These are phyloP conservation scores for Aciculoconidium aculeatum DNA, from an alignment of 805 yeast genomes.

Conservation along the genomic window DNA sequence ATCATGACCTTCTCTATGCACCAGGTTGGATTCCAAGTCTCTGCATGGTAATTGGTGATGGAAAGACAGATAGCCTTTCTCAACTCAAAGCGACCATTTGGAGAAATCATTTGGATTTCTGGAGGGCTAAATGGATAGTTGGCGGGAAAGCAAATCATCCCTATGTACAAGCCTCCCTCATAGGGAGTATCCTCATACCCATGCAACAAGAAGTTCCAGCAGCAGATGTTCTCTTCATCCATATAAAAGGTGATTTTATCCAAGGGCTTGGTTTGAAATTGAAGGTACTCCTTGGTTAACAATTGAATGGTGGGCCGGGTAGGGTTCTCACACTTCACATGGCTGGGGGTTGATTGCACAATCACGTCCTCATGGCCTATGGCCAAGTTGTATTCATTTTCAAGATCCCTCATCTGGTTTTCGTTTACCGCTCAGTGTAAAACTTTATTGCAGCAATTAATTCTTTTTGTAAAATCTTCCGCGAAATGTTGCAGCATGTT, in stretches of 20 bases:
- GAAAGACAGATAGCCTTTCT: constrained; percentile 11
- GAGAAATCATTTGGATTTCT: constrained; percentile 16
- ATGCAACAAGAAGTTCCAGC: constrained; percentile 13
- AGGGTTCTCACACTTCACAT: constrained; percentile 1
- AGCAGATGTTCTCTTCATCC: constrained; percentile 10
- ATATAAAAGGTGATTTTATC: constrained; percentile 9
- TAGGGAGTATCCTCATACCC: constrained; percentile 10
- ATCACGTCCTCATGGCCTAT: constrained; percentile 2
- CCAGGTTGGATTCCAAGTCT: constrained; percentile 15
- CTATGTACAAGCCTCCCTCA: constrained; percentile 12
- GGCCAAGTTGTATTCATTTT: too few relatives aligned
- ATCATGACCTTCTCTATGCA: constrained; percentile 11
- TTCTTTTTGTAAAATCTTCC: too few relatives aligned
- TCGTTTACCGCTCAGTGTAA: too few relatives aligned
- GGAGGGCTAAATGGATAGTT: constrained; percentile 13
- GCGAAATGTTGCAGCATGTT: too few relatives aligned
- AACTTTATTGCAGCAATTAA: too few relatives aligned
- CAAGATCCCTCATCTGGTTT: too few relatives aligned
- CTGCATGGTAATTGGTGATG: constrained; percentile 11
- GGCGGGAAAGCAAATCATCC: constrained; percentile 11
- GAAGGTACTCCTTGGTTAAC: constrained; percentile 7
- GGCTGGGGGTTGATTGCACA: constrained; percentile 1
- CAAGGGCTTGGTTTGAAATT: constrained; percentile 6
- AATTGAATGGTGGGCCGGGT: constrained; percentile 4
- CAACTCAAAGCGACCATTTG: constrained; percentile 10